These are phyloP conservation scores for Flaveria ramosissima DNA, from an alignment of 129 eudicot genomes.

Conservation along the genomic window DNA sequence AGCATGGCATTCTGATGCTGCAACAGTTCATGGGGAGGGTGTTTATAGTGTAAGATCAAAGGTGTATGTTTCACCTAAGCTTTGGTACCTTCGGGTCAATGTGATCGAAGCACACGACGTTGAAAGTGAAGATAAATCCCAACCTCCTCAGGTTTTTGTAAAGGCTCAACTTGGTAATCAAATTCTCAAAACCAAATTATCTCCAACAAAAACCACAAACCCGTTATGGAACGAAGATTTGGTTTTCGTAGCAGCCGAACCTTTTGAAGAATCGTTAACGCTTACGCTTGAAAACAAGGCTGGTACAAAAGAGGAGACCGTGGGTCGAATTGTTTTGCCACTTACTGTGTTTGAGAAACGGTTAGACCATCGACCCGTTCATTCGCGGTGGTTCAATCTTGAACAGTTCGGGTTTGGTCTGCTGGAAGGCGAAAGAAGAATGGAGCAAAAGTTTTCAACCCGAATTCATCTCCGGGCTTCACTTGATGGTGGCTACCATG, in stretches of 20 bases:
- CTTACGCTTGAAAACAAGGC: conserved; percentile 69
- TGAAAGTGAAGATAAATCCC: conserved; percentile 62
- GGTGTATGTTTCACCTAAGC: conserved; percentile 88
- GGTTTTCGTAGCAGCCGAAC: conserved; percentile 90
- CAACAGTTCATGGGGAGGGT: conserved; percentile 76
- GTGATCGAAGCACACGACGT: conserved; percentile 94
- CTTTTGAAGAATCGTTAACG: conserved; percentile 74
- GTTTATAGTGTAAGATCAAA: conserved; percentile 72
- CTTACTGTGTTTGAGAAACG: conserved; percentile 61
- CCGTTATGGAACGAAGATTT: conserved; percentile 92
- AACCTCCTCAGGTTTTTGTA: conserved; percentile 68
- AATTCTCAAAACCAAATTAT: conserved; percentile 59
- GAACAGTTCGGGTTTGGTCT: conserved; percentile 77
- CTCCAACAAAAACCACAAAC: conserved; percentile 53
- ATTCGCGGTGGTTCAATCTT: conserved; percentile 83
- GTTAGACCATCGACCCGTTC: conserved; percentile 74
- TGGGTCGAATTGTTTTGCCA: conserved; percentile 57
- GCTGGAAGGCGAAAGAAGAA: conserved; percentile 75
- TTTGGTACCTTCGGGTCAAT: conserved; percentile 89
- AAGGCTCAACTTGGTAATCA: conserved; percentile 84
- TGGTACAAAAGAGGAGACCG: conserved; percentile 65
- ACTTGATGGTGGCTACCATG: conserved; percentile 95
- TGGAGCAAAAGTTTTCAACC: conserved; percentile 80
- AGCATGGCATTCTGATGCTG: conserved; percentile 96
- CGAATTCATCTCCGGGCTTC: conserved; percentile 79